Conservation (phyloP, 2,329 filamentous ascomycete genomes). For the Cadophora luteo-olivacea region DNA sequence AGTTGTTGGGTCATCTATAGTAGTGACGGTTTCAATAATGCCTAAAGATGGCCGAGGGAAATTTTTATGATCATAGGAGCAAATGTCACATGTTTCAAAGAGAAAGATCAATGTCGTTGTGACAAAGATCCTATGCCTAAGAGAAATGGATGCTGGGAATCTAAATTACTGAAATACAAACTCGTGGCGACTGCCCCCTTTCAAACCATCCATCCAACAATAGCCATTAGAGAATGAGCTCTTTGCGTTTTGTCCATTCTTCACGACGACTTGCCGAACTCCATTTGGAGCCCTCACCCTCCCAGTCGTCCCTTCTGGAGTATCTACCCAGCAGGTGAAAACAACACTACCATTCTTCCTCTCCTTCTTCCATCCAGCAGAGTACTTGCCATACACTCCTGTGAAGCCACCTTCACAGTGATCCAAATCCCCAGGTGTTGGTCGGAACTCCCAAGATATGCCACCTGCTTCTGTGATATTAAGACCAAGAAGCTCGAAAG, state of each 20-base stretch:
- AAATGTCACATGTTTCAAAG: no score
- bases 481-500: conserved; percentile 52
- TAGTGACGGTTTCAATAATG: background rate
- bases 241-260: background rate
- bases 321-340: conserved; percentile 18
- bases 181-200: conserved; percentile 7
- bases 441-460: conserved; percentile 47
- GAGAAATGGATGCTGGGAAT: background rate
- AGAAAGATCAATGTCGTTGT: no score
- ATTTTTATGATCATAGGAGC: no score
- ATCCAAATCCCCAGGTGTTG: conserved; percentile 50
- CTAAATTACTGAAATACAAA: background rate
- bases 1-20: background rate
- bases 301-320: conserved; percentile 13
- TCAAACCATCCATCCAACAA: background rate
- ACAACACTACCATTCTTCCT: conserved; percentile 17
- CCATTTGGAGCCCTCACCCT: conserved; percentile 15
- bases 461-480: conserved; percentile 46
- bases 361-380: conserved; percentile 41
- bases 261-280: background rate
- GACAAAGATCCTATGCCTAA: no score
- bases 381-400: conserved; percentile 48
- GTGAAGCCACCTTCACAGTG: conserved; percentile 49
- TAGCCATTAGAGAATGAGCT: background rate
- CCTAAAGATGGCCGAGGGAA: no score